Conservation (phyloP, 2,329 filamentous ascomycete genomes). For the Coniella lustricola region DNA sequence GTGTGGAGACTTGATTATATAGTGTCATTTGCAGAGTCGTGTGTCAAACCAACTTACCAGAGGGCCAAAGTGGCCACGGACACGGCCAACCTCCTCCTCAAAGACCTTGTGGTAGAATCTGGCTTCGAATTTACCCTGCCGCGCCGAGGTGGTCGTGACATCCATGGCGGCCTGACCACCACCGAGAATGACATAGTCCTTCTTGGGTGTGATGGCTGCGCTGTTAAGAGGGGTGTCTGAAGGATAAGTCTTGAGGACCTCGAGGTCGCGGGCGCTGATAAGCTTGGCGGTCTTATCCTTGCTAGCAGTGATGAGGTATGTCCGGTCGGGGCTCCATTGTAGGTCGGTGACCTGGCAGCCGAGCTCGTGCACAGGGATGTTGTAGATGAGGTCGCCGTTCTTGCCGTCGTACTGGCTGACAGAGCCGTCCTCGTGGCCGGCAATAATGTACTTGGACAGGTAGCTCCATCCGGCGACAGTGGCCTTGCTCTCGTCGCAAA, state of each 20-base stretch:
- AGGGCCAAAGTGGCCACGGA: slow-evolving; percentile 93
- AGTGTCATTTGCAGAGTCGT: too few species aligned
- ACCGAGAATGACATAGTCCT: slow-evolving; percentile 95
- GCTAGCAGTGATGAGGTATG: slow-evolving; percentile 96
- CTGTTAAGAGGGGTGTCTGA: slow-evolving; percentile 96
- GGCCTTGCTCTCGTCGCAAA: slow-evolving; percentile 92
- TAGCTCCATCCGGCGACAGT: slow-evolving; percentile 97
- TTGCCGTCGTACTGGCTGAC: slow-evolving; percentile 89
- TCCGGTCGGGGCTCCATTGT: slow-evolving; percentile 88
- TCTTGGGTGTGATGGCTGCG: slow-evolving; percentile 87
- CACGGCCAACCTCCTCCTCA: slow-evolving; percentile 95
- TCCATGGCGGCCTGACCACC: slow-evolving; percentile 99
- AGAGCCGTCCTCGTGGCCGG: slow-evolving; percentile 92
- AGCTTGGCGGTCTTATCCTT: slow-evolving; percentile 98
- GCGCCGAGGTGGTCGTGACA: slow-evolving; percentile 86
- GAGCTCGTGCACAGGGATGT: slow-evolving; percentile 78
- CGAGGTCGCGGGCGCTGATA: slow-evolving; percentile 76
- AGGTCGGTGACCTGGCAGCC: slow-evolving; percentile 81
- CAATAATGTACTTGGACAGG: slow-evolving; percentile 90
- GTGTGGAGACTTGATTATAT: background rate
- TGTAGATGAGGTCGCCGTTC: slow-evolving; percentile 75
- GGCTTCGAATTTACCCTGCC: slow-evolving; percentile 98
- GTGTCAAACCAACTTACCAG: slow-evolving; percentile 46
- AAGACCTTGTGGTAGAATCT: slow-evolving; percentile 99
- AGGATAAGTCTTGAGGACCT: slow-evolving; percentile 85